Evolutionary conservation across 1,139 yeast genomes (phyloP).

Genomic region (Blastobotrys proliferans): DNA sequence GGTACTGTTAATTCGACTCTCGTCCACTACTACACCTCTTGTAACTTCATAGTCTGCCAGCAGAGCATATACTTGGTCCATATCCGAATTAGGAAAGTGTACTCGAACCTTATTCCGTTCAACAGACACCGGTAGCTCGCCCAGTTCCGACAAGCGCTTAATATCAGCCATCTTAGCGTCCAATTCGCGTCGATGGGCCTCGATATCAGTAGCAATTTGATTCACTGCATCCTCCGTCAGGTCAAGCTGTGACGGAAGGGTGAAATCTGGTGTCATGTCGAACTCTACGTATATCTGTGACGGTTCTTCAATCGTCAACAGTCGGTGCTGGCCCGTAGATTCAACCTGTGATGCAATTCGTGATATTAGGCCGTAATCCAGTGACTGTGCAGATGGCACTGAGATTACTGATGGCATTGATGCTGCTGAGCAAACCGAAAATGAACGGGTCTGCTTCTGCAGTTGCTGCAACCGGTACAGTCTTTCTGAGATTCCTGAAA

Average conservation of each 20-base stretch:
- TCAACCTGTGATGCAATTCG: no score
- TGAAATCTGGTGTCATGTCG: conserved; percentile 31
- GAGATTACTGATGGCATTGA: no score
- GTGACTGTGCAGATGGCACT: no score
- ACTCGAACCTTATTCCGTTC: conserved; percentile 32
- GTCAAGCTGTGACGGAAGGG: conserved; percentile 27
- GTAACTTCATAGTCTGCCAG: conserved; percentile 34
- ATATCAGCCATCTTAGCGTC: conserved; percentile 29
- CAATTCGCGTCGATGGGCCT: conserved; percentile 25
- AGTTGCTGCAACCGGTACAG: no score
- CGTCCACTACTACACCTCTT: conserved; percentile 28
- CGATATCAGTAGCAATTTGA: conserved; percentile 25
- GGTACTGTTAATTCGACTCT: conserved; percentile 4
- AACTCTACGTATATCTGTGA: conserved; percentile 32
- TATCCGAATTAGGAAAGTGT: conserved; percentile 38
- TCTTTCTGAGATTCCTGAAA: no score
- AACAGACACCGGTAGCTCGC: conserved; percentile 37
- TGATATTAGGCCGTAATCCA: no score
- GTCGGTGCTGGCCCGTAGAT: no score
- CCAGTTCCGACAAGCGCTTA: conserved; percentile 28
- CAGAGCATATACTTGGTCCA: conserved; percentile 30
- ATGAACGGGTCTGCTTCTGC: no score
- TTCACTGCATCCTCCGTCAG: conserved; percentile 27
- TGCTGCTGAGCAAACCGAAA: no score
- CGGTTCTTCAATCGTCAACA: neutral